phyloP scores from a whole-genome alignment of 768 basidiomycete species.

The Mycena vitilis region DNA sequence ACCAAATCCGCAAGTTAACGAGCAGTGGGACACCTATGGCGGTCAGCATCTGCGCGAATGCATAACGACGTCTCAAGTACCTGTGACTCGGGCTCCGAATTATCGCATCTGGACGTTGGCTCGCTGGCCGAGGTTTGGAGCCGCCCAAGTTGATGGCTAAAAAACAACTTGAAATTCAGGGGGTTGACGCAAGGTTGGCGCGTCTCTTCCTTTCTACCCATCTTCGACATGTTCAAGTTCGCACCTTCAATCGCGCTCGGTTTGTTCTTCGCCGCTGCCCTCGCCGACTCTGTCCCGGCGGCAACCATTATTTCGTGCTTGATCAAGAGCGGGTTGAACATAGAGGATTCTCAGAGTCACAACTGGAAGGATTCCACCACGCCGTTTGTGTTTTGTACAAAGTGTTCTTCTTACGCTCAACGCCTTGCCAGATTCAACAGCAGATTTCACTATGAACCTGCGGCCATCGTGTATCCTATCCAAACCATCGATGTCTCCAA shows the following conservation, averaged over 20 bases:
- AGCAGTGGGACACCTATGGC: no score
- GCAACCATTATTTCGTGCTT: constrained; percentile 21
- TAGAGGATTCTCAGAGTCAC: constrained; percentile 21
- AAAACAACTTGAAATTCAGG: neutral
- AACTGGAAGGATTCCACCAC: constrained; percentile 15
- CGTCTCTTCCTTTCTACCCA: constrained; percentile 2
- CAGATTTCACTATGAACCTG: constrained; percentile 24
- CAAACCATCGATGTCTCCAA: constrained; percentile 15
- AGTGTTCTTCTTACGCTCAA: neutral
- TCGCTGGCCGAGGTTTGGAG: no score
- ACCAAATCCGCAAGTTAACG: no score
- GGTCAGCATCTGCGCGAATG: no score
- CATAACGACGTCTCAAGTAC: no score
- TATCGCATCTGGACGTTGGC: no score
- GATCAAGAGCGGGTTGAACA: constrained; percentile 5
- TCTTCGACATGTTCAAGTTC: constrained; percentile 6
- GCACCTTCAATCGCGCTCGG: constrained; percentile 10
- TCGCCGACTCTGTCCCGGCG: constrained; percentile 13
- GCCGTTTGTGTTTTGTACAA: neutral
- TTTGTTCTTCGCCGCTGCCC: constrained; percentile 13
- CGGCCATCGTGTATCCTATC: constrained; percentile 21
- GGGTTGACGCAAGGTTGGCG: constrained; percentile 3
- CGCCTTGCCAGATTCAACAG: constrained; percentile 15
- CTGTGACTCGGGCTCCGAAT: no score
- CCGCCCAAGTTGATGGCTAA: no score